Percentiles rank a stretch among this genome's conserved stretches.
These are phyloP conservation scores for Gardenia jasminoides DNA, from an alignment of 257 asterid species.

Conservation along the genomic window DNA sequence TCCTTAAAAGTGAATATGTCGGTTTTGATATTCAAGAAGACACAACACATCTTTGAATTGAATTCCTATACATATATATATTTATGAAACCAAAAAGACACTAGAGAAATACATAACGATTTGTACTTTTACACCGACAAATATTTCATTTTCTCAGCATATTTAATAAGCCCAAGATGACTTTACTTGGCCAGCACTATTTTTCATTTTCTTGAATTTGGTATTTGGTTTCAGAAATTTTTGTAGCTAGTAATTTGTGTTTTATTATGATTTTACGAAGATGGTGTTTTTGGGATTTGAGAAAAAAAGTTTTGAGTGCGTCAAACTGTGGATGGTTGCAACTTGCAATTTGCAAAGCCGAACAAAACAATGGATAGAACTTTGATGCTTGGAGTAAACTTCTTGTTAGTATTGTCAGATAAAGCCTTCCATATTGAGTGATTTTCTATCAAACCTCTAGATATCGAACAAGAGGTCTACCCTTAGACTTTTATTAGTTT, in stretches of 20 bases:
- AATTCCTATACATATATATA: not conserved
- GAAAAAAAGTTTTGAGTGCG: not conserved
- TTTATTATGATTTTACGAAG: not conserved
- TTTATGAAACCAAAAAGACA: not conserved
- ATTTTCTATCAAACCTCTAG: not conserved
- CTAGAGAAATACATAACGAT: constrained; percentile 1
- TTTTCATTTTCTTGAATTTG: not conserved
- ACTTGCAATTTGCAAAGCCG: not conserved
- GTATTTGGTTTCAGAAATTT: too few species aligned
- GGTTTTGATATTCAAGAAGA: constrained; percentile 29
- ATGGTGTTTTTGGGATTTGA: not conserved
- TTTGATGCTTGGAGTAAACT: not conserved
- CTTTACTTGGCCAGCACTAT: not conserved
- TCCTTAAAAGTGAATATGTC: constrained; percentile 29
- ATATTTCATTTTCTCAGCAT: not conserved
- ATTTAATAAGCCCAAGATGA: too few species aligned
- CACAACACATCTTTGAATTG: constrained; percentile 29
- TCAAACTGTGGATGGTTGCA: not conserved
- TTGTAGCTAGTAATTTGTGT: not conserved
- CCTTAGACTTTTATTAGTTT: not conserved
- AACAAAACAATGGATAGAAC: constrained; percentile 6
- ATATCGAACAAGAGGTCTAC: not conserved
- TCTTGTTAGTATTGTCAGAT: not conserved
- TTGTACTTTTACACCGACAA: constrained; percentile 26
- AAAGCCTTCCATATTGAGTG: not conserved